Evolutionary conservation across 2,329 filamentous ascomycete species (phyloP).

Genomic region (Byssochlamys sp.): DNA sequence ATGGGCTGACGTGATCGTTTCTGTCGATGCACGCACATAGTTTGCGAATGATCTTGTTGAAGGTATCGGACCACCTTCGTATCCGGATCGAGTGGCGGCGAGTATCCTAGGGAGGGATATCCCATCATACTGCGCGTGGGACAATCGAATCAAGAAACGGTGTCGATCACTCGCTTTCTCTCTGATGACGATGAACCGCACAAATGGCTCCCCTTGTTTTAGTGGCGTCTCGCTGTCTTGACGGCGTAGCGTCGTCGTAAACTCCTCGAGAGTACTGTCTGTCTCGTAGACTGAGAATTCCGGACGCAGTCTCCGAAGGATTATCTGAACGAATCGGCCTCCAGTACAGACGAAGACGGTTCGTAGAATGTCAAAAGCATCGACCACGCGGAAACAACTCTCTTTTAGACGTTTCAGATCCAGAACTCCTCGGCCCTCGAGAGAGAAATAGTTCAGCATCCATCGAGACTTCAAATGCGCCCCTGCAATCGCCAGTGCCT

Average conservation of each 20-base stretch:
- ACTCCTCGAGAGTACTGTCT: constrained; percentile 43
- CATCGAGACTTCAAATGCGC: constrained; percentile 28
- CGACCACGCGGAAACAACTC: constrained; percentile 43
- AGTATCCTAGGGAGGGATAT: constrained; percentile 56
- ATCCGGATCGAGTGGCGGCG: constrained; percentile 50
- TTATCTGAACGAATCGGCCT: constrained; percentile 46
- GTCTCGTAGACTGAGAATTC: constrained; percentile 46
- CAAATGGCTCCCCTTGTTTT: constrained; percentile 51
- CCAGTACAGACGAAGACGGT: constrained; percentile 53
- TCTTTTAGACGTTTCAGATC: constrained; percentile 38
- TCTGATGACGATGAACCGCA: constrained; percentile 49
- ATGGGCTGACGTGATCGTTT: constrained; percentile 36
- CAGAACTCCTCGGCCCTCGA: constrained; percentile 41
- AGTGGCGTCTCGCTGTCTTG: constrained; percentile 48
- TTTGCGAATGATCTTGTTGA: constrained; percentile 37
- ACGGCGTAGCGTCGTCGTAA: constrained; percentile 45
- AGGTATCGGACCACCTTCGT: constrained; percentile 32
- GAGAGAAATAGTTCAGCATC: constrained; percentile 48
- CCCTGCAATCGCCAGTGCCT: constrained; percentile 27
- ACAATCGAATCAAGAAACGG: constrained; percentile 51
- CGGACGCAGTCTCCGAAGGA: constrained; percentile 46
- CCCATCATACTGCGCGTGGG: constrained; percentile 61
- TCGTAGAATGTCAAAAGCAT: constrained; percentile 54
- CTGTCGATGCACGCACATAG: constrained; percentile 36
- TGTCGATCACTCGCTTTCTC: constrained; percentile 32